Evolutionary conservation across 192 early-diverging fungal species (phyloP), one percentile per base, ranked within the genome.

Genomic region (Entrophospora sp.): DNA sequence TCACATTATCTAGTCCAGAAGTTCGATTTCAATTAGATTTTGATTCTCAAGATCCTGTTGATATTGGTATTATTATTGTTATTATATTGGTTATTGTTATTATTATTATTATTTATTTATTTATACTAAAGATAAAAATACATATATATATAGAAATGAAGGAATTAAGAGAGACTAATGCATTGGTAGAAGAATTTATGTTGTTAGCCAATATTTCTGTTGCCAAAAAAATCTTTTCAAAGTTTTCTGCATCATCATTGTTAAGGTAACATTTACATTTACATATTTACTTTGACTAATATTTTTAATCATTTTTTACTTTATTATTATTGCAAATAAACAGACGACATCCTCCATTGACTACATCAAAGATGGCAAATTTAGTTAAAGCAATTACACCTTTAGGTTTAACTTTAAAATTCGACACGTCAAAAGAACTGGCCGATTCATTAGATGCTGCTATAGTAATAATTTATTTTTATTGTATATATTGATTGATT

Each of bases 141-240:
- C n/a, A n/a, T n/a, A n/a, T n/a, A n/a, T n/a, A 67, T 4, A 18
- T 5, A 40, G 89, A 90, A 51, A 83, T 90, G 71, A 91, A 92
- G 70, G 80, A 87, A 49, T 66, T 91, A 40, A 85, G 86, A 68
- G 96, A 96, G 43, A 89, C 87, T 40, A 98, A 98, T 78, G 86
- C 87, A 10, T 73, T 98, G 71, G 94, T 98, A 48, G 96, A 98
- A 73, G 96, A 98, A 77, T 96, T 95, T 83, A 99, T 96, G 93
- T 81, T 96, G 68, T 71, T 96, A 46, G 97, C 97, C 58, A 99
- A 99, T 72, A 95, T 93, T 75, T 85, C 91, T 25, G 97, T 99
- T 0, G 97, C 95, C 0, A 72, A 88, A 36, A 89, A 89, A 69
- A 91, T 99, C 56, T 77, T 78, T 37, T 74, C 71, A n/a, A 78